A percentile compares a stretch with the other conserved stretches of the same genome.
Conservation (phyloP, 345 rosid species). For the Moringa oleifera region DNA sequence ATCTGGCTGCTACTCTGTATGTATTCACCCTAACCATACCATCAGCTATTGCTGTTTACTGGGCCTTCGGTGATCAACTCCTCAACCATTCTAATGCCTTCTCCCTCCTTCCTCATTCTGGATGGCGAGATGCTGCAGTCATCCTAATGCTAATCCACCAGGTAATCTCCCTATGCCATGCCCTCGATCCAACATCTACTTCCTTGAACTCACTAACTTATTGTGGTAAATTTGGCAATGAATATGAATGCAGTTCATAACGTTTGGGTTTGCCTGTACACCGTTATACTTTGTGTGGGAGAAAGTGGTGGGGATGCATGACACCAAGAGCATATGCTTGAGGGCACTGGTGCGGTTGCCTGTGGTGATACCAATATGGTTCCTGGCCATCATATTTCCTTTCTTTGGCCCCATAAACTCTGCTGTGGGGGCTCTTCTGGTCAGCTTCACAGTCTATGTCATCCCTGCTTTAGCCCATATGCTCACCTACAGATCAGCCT, state of each 20-base stretch:
- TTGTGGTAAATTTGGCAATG: neutral
- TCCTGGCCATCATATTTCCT: conserved; percentile 79
- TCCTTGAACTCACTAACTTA: too few species aligned
- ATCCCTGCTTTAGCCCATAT: conserved; percentile 85
- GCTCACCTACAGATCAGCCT: conserved; percentile 61
- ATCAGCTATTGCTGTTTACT: conserved; percentile 62
- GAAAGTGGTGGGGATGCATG: conserved; percentile 77
- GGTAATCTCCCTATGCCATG: conserved; percentile 27
- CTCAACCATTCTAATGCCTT: conserved; percentile 74
- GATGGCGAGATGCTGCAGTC: conserved; percentile 75
- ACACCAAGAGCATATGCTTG: conserved; percentile 60
- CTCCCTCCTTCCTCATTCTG: conserved; percentile 53
- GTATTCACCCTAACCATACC: conserved; percentile 83
- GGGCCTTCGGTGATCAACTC: conserved; percentile 87
- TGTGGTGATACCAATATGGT: conserved; percentile 82
- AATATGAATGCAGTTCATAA: conserved; percentile 53
- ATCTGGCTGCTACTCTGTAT: conserved; percentile 64
- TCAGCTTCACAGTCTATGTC: conserved; percentile 86
- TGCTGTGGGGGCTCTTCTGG: conserved; percentile 77
- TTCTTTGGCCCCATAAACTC: conserved; percentile 93
- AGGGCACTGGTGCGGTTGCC: conserved; percentile 67
- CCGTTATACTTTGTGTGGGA: conserved; percentile 92
- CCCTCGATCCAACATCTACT: too few species aligned
- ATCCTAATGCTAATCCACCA: conserved; percentile 83
- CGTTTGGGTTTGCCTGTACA: conserved; percentile 80